Percentiles rank a stretch among this genome's conserved stretches.
These are phyloP conservation scores for Myriosclerotinia scirpicola DNA, from an alignment of 2,329 filamentous ascomycete species.

Conservation along the genomic window DNA sequence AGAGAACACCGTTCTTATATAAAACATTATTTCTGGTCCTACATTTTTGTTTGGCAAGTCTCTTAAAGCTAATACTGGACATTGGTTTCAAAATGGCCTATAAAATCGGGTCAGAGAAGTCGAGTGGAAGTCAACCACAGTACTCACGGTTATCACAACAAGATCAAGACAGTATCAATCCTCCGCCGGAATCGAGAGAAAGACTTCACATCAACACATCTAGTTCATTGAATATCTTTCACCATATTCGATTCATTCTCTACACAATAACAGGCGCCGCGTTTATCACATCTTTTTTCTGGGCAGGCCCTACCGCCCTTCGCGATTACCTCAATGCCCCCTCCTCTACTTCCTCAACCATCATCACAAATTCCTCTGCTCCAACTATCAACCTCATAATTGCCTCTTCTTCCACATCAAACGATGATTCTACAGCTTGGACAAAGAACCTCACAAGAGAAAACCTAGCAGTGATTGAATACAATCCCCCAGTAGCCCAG, in stretches of 20 bases:
- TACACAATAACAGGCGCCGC: slow-evolving; percentile 7
- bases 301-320: background rate
- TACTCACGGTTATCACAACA: slow-evolving; percentile 2
- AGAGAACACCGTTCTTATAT: background rate
- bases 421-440: background rate
- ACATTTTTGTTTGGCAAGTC: background rate
- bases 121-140: background rate
- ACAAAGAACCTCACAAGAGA: background rate
- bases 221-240: background rate
- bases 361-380: slow-evolving; percentile 6
- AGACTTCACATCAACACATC: background rate
- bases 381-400: slow-evolving; percentile 13
- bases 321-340: slow-evolving; percentile 4
- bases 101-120: background rate
- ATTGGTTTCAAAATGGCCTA: background rate
- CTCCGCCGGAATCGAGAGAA: background rate
- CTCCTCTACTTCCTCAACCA: background rate
- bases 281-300: slow-evolving; percentile 19
- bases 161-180: background rate
- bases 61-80: background rate
- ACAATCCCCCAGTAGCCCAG: background rate
- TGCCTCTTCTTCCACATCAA: background rate
- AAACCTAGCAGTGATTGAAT: background rate
- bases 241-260: slow-evolving; percentile 5
- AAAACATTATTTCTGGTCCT: background rate